Conservation (phyloP, 1,284 basidiomycete species). For the Marasmius fiardii region DNA sequence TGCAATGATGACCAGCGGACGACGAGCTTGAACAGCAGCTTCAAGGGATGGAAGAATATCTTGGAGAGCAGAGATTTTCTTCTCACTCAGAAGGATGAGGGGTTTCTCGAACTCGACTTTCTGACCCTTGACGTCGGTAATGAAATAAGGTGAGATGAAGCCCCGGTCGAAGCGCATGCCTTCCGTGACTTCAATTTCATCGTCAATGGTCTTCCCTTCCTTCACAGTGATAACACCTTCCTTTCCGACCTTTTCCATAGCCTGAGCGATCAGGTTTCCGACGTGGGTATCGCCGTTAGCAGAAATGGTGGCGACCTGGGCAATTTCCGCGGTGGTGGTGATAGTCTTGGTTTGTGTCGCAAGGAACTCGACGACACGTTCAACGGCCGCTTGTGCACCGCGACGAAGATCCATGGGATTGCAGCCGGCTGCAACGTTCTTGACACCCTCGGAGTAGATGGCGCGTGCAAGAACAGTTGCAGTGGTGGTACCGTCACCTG, state of each 20-base stretch:
- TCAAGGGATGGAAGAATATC: constrained; percentile 96
- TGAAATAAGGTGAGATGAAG: constrained; percentile 98
- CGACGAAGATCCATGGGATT: constrained; percentile 99
- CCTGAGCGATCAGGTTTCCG: constrained; percentile 96
- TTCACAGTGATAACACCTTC: constrained; percentile 99
- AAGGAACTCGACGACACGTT: constrained; percentile 92
- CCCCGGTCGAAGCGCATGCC: constrained; percentile 99
- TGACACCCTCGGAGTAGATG: constrained; percentile 98
- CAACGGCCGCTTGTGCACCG: constrained; percentile 94
- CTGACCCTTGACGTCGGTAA: constrained; percentile 97
- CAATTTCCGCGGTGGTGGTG: constrained; percentile 97
- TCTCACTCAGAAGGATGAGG: constrained; percentile 89
- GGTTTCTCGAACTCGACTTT: constrained; percentile 99
- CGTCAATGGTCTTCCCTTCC: constrained; percentile 96
- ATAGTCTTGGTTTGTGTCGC: constrained; percentile 90
- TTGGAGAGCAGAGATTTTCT: constrained; percentile 95
- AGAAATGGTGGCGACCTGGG: constrained; percentile 97
- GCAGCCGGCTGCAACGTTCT: constrained; percentile 98
- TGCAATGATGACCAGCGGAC: constrained; percentile 94
- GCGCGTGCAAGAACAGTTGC: constrained; percentile 96
- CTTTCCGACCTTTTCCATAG: constrained; percentile 99
- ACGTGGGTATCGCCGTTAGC: constrained; percentile 96
- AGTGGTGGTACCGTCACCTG: constrained; percentile 98
- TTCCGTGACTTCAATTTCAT: constrained; percentile 99
- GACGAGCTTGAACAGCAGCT: constrained; percentile 85